A percentile compares a stretch with the other conserved stretches of the same genome.
Evolutionary conservation across 495 filamentous ascomycete species (phyloP).

Genomic region (Penicillium salamii): DNA sequence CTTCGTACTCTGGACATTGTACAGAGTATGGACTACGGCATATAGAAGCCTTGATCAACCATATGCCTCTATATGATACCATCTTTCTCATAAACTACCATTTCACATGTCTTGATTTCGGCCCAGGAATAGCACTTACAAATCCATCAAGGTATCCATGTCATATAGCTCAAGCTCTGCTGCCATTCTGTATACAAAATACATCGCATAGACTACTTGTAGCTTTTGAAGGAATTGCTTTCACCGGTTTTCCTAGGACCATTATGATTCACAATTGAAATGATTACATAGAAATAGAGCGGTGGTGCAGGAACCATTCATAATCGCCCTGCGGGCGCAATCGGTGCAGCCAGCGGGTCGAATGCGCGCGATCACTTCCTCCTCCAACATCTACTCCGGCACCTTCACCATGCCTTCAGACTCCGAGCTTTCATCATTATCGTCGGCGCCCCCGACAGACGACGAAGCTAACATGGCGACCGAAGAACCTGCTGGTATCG

Average conservation of each 20-base stretch:
- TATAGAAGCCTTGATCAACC: no score
- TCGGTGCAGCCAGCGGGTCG: constrained; percentile 30
- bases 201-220: neutral
- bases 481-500: constrained; percentile 42
- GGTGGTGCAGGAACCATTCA: constrained; percentile 12
- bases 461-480: constrained; percentile 48
- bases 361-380: constrained; percentile 25
- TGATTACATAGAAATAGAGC: constrained; percentile 4
- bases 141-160: no score
- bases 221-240: neutral
- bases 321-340: constrained; percentile 24
- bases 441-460: constrained; percentile 55
- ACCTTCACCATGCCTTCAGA: constrained; percentile 50
- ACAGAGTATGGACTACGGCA: no score
- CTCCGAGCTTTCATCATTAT: constrained; percentile 57
- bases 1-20: no score
- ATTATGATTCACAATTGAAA: neutral
- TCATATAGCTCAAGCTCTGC: no score
- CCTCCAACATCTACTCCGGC: constrained; percentile 23
- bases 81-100: no score
- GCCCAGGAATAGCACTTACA: no score
- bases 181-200: neutral
- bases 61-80: no score
- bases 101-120: no score
- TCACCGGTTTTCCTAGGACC: neutral